Base-by-base conservation (phyloP, 2,329 filamentous ascomycete genomes). In the Colletotrichum sp. region DNA sequence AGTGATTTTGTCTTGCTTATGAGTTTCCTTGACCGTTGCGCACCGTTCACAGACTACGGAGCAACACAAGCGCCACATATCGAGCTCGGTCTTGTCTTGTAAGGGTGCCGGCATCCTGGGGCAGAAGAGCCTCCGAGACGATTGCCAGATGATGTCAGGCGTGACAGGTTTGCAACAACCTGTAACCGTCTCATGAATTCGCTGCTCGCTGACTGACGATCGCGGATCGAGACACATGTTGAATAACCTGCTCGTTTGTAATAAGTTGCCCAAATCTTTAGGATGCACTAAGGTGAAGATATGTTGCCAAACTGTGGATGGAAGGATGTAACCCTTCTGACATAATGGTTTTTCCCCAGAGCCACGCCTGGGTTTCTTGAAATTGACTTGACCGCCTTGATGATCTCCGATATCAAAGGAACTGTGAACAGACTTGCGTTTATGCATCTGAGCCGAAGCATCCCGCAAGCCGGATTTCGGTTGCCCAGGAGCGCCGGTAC, bases 21-120 rank as follows among this genome's bases (percentile, higher is more conserved):
- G 71, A 64, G 10, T 52, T 77, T 81, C 83, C 66, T 78, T 79
- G 77, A 87, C 18, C 28, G 28, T 90, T 70, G 85, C 86, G 84
- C 95, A 97, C 78, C 93, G 91, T 81, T 96, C 92, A 83, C 95
- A 98, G 71, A 82, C 84, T 34, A 81, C 86, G 64, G 91, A 90
- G 83, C 91, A 92, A 43, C 92, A 88, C 67, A 97, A 86, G 80
- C 90, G 91, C 91, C 95, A 95, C 94, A 96, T 96, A 57, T 93
- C 90, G 78, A 95, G 86, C 83, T 97, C 95, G 57, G 91, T 90
- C 81, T 90, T 90, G 74, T 88, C 89, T 68, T 87, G 85, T 66
- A 96, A 87, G 32, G 95, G 95, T 72, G 89, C 88, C 63, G 95
- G 95, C 86, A 96, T 91, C 78, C 90, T 89, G 30, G 91, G 91